Percentiles rank a stretch among this genome's conserved stretches.
phyloP scores from a whole-genome alignment of 371 early-diverging fungal genomes.

The Coemansia sp. region DNA sequence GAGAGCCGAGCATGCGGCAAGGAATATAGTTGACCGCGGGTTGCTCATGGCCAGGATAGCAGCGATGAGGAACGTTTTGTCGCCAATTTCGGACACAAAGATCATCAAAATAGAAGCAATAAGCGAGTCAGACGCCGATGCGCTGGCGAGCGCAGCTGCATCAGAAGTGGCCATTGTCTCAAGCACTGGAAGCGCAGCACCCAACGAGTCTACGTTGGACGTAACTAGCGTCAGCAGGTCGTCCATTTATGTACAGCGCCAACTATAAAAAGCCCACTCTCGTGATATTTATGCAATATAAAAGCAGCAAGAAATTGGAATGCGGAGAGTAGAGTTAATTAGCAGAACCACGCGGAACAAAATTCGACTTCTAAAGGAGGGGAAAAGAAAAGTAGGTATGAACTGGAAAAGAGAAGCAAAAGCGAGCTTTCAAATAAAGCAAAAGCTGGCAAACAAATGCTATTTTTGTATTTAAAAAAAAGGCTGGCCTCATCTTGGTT shows the following conservation, averaged over 20 bases:
- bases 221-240: not conserved
- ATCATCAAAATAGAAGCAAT: constrained; percentile 75
- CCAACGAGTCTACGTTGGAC: not conserved
- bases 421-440: not conserved
- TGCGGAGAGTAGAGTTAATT: not conserved
- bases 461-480: constrained; percentile 3
- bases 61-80: constrained; percentile 96
- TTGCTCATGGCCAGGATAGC: constrained; percentile 96
- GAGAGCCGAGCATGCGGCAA: constrained; percentile 82
- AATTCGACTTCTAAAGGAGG: not conserved
- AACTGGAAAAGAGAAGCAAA: constrained; percentile 3
- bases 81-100: constrained; percentile 92
- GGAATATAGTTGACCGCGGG: constrained; percentile 80
- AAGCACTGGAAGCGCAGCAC: not conserved
- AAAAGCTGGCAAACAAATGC: not conserved
- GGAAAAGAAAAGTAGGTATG: not conserved
- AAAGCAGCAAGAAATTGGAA: not conserved
- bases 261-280: not conserved
- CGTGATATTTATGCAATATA: not conserved
- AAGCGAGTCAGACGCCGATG: constrained; percentile 49
- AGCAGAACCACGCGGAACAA: not conserved
- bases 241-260: constrained; percentile 9
- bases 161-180: constrained; percentile 2
- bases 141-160: constrained; percentile 2
- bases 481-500: not conserved